phyloP scores from a whole-genome alignment of 1,139 yeast genomes.

The Kodamaea suecica region DNA sequence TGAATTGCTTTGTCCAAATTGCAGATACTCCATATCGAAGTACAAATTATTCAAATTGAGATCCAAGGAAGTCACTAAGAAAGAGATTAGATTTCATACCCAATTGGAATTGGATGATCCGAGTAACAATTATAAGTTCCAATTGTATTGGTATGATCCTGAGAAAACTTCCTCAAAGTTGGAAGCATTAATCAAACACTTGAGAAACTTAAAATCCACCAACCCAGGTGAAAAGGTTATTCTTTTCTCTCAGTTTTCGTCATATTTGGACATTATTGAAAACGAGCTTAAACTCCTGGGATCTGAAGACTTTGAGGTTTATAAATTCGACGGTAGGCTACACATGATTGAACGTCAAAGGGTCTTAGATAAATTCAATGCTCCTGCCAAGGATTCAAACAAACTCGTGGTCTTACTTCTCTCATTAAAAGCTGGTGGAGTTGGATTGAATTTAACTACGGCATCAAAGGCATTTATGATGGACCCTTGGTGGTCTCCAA shows the following conservation, averaged over 20 bases:
- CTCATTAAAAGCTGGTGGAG: constrained; percentile 93
- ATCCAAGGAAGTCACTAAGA: constrained; percentile 25
- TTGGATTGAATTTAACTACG: constrained; percentile 83
- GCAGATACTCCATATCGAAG: constrained; percentile 45
- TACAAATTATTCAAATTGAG: constrained; percentile 42
- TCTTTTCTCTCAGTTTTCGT: constrained; percentile 88
- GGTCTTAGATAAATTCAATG: constrained; percentile 55
- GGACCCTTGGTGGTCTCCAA: constrained; percentile 99
- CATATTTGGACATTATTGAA: constrained; percentile 75
- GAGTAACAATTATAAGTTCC: constrained; percentile 25
- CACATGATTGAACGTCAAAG: constrained; percentile 62
- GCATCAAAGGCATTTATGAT: constrained; percentile 87
- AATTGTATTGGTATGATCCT: constrained; percentile 46
- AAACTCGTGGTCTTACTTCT: constrained; percentile 59
- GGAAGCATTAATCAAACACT: constrained; percentile 62
- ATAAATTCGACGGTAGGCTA: constrained; percentile 81
- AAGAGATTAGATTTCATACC: constrained; percentile 34
- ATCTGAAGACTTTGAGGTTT: constrained; percentile 43
- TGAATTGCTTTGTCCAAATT: constrained; percentile 56
- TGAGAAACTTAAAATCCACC: constrained; percentile 50
- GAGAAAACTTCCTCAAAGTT: constrained; percentile 67
- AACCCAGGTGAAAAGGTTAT: constrained; percentile 71
- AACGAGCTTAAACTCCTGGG: constrained; percentile 49
- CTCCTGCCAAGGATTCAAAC: constrained; percentile 23
- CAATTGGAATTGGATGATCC: constrained; percentile 22